A percentile compares a stretch with the other conserved stretches of the same genome.
Evolutionary conservation across 257 asterid genomes (phyloP).

Genomic region (Striga asiatica): DNA sequence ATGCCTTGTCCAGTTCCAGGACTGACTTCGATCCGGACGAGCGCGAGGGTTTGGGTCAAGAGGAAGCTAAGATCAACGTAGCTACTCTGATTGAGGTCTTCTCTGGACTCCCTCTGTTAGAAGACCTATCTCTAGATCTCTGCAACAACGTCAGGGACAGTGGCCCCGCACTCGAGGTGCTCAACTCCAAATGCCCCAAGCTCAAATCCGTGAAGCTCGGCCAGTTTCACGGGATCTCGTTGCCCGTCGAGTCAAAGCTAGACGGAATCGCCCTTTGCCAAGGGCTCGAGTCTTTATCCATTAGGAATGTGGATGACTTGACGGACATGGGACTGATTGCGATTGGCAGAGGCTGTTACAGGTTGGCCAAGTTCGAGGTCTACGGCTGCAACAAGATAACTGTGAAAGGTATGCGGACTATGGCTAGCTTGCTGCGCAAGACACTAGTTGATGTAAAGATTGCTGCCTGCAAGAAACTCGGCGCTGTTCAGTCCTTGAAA

Average conservation of each 20-base stretch:
- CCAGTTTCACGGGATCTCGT: conserved; percentile 65
- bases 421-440: conserved; percentile 40
- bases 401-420: conserved; percentile 66
- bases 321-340: conserved; percentile 88
- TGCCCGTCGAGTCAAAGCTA: conserved; percentile 59
- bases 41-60: conserved; percentile 42
- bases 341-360: conserved; percentile 77
- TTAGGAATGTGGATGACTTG: conserved; percentile 62
- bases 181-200: conserved; percentile 52
- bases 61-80: conserved; percentile 46
- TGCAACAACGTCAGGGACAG: conserved; percentile 60
- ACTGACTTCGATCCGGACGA: conserved; percentile 37
- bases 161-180: conserved; percentile 74
- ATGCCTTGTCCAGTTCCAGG: conserved; percentile 37
- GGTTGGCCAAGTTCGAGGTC: conserved; percentile 57
- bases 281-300: conserved; percentile 53
- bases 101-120: conserved; percentile 59
- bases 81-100: conserved; percentile 74
- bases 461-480: conserved; percentile 70
- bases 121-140: conserved; percentile 61
- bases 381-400: conserved; percentile 70
- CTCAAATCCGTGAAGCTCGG: conserved; percentile 67
- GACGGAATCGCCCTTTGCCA: conserved; percentile 81
- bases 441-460: conserved; percentile 73
- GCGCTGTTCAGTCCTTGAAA: conserved; percentile 45